These are phyloP conservation scores for Lentinus tigrinus DNA, from an alignment of 768 basidiomycete genomes.

Conservation along the genomic window DNA sequence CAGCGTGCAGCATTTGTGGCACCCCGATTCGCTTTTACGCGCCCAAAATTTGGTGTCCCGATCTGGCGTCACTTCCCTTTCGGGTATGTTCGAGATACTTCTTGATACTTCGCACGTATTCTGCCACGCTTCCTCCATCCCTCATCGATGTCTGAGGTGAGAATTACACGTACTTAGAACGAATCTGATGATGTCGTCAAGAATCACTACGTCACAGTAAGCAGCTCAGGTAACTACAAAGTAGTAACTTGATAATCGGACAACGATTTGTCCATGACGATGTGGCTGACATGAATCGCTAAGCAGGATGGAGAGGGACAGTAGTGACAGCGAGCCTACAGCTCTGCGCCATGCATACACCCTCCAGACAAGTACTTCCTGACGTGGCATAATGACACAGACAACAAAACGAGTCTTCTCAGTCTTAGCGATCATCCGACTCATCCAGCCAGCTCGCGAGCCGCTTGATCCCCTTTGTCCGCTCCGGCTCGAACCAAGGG, in stretches of 20 bases:
- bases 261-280: no score
- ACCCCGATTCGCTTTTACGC: conserved; percentile 26
- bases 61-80: conserved; percentile 16
- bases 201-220: no score
- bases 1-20: neutral
- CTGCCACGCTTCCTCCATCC: conserved; percentile 9
- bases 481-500: conserved; percentile 26
- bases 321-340: no score
- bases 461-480: conserved; percentile 12
- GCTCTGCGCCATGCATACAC: no score
- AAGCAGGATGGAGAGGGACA: no score
- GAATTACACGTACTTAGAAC: neutral
- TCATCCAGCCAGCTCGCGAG: neutral
- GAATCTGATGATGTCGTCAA: neutral
- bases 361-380: no score
- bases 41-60: conserved; percentile 30
- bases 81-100: conserved; percentile 16
- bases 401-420: no score
- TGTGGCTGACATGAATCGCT: no score
- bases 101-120: conserved; percentile 18
- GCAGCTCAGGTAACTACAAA: no score
- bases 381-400: no score
- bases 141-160: neutral
- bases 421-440: neutral
- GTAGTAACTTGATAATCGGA: no score